A percentile compares a stretch with the other conserved stretches of the same genome.
Conservation (phyloP, 2,329 filamentous ascomycete species). For the Ilyonectria sp. region DNA sequence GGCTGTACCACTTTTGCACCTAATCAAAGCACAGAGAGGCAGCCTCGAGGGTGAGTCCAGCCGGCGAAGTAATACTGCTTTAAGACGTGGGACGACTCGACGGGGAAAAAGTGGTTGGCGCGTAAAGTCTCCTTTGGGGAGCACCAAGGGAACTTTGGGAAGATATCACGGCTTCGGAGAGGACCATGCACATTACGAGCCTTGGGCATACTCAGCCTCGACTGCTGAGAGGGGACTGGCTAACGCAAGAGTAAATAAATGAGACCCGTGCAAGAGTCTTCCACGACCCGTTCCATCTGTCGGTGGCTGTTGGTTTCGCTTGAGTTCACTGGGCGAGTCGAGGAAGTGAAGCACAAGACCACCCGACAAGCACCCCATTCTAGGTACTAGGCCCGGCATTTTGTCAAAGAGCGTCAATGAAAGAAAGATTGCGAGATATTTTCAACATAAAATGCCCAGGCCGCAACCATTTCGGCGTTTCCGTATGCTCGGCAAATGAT, state of each 20-base stretch:
- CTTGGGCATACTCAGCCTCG: background rate
- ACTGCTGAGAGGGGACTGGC: constrained; percentile 1
- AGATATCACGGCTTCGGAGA: too few relatives aligned
- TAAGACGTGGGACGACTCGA: constrained; percentile 13
- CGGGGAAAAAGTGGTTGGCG: background rate
- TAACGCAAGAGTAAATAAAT: background rate
- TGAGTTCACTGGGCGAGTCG: background rate
- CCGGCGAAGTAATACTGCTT: constrained; percentile 1
- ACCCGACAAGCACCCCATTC: background rate
- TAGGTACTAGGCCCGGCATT: too few relatives aligned
- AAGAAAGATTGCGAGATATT: background rate
- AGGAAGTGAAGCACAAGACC: background rate
- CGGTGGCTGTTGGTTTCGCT: background rate
- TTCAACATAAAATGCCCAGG: background rate
- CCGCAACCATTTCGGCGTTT: background rate
- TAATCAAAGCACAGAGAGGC: constrained; percentile 5
- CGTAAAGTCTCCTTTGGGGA: background rate
- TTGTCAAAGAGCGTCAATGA: background rate
- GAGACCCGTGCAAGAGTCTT: constrained; percentile 7
- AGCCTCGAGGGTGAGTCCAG: background rate
- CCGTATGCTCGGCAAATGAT: background rate
- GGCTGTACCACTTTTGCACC: constrained; percentile 5
- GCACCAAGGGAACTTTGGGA: too few relatives aligned
- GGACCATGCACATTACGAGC: too few relatives aligned
- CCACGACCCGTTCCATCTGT: constrained; percentile 3